Conservation (phyloP, 345 rosid genomes). For the Hypericum androsaemum region DNA sequence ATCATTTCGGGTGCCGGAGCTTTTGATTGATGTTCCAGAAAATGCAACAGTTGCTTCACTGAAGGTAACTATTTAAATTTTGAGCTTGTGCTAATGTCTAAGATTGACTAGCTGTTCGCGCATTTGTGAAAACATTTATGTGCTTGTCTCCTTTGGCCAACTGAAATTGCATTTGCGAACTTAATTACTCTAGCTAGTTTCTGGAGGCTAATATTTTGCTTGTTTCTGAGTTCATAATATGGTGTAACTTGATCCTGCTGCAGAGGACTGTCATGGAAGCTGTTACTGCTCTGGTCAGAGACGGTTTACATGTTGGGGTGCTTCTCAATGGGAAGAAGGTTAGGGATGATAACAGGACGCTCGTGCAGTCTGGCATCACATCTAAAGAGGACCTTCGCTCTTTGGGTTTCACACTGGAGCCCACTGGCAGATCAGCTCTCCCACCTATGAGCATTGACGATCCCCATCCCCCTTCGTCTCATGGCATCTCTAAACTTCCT, state of each 20-base stretch:
- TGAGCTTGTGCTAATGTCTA: background rate
- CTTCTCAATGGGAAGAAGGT: slow-evolving; percentile 83
- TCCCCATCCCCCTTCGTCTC: slow-evolving; percentile 25
- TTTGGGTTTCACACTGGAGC: slow-evolving; percentile 81
- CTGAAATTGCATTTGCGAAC: no score
- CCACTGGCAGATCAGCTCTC: slow-evolving; percentile 29
- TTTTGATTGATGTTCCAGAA: slow-evolving; percentile 77
- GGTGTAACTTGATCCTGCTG: slow-evolving; percentile 4
- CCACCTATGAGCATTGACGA: slow-evolving; percentile 36
- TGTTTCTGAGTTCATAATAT: slow-evolving; percentile 7
- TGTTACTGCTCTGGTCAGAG: slow-evolving; percentile 65
- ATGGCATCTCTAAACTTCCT: slow-evolving; percentile 22
- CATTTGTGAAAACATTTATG: background rate
- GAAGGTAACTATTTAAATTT: slow-evolving; percentile 41
- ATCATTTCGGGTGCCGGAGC: slow-evolving; percentile 85
- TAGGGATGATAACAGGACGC: slow-evolving; percentile 69
- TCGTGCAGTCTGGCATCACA: slow-evolving; percentile 68
- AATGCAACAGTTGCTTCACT: slow-evolving; percentile 72
- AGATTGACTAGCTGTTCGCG: background rate
- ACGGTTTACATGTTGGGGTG: slow-evolving; percentile 66
- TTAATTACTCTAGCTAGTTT: background rate
- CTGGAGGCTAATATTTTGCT: background rate
- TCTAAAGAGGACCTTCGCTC: slow-evolving; percentile 46
- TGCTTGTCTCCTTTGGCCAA: background rate
- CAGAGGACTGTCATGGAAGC: slow-evolving; percentile 82